Base-by-base conservation (phyloP, 495 filamentous ascomycete species). In the Lasiosphaeris hirsuta region DNA sequence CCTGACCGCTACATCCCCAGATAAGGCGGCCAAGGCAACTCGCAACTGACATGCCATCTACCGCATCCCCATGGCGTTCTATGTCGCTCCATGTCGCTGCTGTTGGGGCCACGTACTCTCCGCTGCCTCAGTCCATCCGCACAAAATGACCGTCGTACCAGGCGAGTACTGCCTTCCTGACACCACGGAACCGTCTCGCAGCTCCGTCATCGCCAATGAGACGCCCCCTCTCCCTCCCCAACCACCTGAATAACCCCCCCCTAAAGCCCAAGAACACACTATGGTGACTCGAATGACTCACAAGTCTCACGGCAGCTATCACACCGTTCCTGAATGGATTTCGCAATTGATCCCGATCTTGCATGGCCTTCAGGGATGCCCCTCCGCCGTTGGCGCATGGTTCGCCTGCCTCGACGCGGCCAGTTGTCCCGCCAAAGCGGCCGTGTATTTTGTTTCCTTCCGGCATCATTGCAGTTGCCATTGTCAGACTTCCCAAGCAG, bases 201-300 rank as follows among this genome's bases (percentile, higher is more conserved):
- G 11, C 6, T 10, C 52, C 39, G 39, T 39, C 30, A 14, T 60
- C 44, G 37, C 60, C 57, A 60, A 63, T 63, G 45, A 23, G 17
- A 54, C n/a, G 23, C 1, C 42, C 14, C 13, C 18, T 17, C 10
- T 19, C 19, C 33, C 30, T 30, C 23, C 60, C 58, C 52, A 60
- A 51, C 58, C 58, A 39, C 53, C 57, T 45, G 23, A 35, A 60
- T 60, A 48, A 15, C 44, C 45, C 18, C 18, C 23, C 39, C 15
- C 9, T 30, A 30, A 5, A 30, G 23, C 23, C 23, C 23, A 30
- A 2, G 23, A 30, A 30, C 23, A 30, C 23, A 30, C 23, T 5
- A 30, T 30, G 23, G 23, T 30, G 23, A 61, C 54, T 67, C 57
- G 57, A 61, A 55, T 69, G 66, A 69, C 59, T 67, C 66, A 59